Percentiles rank a stretch among this genome's conserved stretches.
phyloP scores from a whole-genome alignment of 1,139 yeast species.

The Geotrichum carabidarum region DNA sequence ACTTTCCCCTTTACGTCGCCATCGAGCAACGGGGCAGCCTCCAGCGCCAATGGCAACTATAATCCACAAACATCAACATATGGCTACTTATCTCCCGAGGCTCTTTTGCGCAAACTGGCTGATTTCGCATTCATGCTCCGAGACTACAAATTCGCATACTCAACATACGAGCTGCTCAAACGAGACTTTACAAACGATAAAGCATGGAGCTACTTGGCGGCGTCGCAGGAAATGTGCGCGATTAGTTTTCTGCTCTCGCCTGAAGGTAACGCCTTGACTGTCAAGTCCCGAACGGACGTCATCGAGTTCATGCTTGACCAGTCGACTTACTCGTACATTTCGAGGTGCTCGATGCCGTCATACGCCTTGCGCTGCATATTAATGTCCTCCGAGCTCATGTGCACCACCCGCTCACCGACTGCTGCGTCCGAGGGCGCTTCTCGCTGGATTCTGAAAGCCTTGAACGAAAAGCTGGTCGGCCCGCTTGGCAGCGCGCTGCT shows the following conservation, averaged over 20 bases:
- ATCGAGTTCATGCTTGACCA: slow-evolving; percentile 66
- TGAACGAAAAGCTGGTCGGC: slow-evolving; percentile 38
- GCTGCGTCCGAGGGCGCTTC: slow-evolving; percentile 37
- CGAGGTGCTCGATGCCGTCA: slow-evolving; percentile 59
- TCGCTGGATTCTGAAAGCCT: slow-evolving; percentile 37
- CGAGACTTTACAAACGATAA: slow-evolving; percentile 74
- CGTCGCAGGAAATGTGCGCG: slow-evolving; percentile 83
- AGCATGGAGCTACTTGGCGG: slow-evolving; percentile 79
- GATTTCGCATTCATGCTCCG: slow-evolving; percentile 89
- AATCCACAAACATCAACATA: slow-evolving; percentile 52
- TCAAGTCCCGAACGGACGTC: slow-evolving; percentile 55
- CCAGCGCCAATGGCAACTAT: slow-evolving; percentile 28
- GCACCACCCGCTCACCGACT: slow-evolving; percentile 29
- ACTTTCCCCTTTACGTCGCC: slow-evolving; percentile 35
- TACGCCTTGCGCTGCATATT: slow-evolving; percentile 52
- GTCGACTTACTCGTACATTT: slow-evolving; percentile 55
- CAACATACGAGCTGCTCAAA: slow-evolving; percentile 75
- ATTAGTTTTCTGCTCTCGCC: slow-evolving; percentile 59
- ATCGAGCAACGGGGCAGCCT: slow-evolving; percentile 20
- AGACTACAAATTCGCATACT: slow-evolving; percentile 80
- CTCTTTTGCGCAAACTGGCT: slow-evolving; percentile 72
- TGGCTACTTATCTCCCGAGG: slow-evolving; percentile 61
- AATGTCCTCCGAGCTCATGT: slow-evolving; percentile 37
- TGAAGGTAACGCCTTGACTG: slow-evolving; percentile 44
- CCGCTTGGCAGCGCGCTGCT: slow-evolving; percentile 43